Evolutionary conservation across 2,329 filamentous ascomycete species (phyloP), one percentile per base, ranked within the genome.

Genomic region (Rutstroemia sp.): DNA sequence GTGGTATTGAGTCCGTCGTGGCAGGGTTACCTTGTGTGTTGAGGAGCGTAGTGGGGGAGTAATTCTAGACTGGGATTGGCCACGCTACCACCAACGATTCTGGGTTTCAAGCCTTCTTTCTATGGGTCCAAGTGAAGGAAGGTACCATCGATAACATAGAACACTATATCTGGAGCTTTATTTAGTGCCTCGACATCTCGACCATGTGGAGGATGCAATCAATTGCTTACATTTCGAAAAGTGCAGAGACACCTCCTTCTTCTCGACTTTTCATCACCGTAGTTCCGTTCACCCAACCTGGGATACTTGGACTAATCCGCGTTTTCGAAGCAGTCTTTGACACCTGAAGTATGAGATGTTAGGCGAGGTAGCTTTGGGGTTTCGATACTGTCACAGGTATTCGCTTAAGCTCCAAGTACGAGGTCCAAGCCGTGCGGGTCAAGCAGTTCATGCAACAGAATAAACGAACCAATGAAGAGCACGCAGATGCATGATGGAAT

Each of bases 311-410:
- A 39, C 9, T 45, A 50, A 21, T 36, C 25, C 53, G 52, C 45
- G 56, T 17, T 17, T 21, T 42, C 17, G 52, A 61, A 58, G 57
- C 38, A 57, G 50, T 57, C 56, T 57, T 40, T 48, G 45, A 42
- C 36, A 54, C 56, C 45, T 36, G 16, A 25, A 27, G 19, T 51
- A 54, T 59, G 58, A 66, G 64, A 57, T 55, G 52, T 60, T 61
- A 58, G 64, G 59, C 61, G 61, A 64, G 58, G 60, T 60, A 63
- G 53, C 57, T 52, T 60, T 45, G 56, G 57, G 58, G 66, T 68
- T 68, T 67, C 66, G 66, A 57, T 56, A 57, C 59, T 60, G 66
- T 67, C 63, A 62, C 65, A 67, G 61, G 59, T 44, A 17, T 53
- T 68, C 66, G 66, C 66, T 67, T 64, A 64, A 21, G 36, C 40